Base-by-base conservation (phyloP, 176 grass and related monocot genomes). In the Olyra latifolia region DNA sequence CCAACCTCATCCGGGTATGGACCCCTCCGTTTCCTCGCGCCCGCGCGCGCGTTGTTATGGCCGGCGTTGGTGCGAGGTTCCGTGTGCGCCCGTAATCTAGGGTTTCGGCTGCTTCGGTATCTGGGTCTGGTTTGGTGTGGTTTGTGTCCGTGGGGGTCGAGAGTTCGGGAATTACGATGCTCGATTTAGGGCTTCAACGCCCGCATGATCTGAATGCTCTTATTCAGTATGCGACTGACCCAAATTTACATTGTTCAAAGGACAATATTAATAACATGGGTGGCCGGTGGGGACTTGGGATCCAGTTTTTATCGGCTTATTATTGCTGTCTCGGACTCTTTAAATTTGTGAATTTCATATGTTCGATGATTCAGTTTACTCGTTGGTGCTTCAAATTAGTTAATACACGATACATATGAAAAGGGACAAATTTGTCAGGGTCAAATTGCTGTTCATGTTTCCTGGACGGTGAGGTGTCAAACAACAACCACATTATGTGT, bases 1-100 rank as follows among this genome's bases (percentile, higher is more conserved):
- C 88, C 81, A 92, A 83, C 23, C 88, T 98, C 70, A 93, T 98
- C 83, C 76, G 96, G 80, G 94, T 97, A 89, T 29, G 71, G 38
- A 62, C 84, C 30, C 39, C 7, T 28, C 43, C 57, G 3, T 42
- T 29, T 65, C 39, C 28, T 38, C 55, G 17, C 12, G 24, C 42
- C 5, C 42, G 8, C 47, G 32, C 1, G 10, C 11, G 40, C 12
- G 42, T n/a, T n/a, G n/a, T n/a, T 12, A 43, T 71, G 56, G 29
- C 44, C 48, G 19, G 59, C 66, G 14, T 70, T 82, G 15, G 19
- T 50, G 17, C 16, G 9, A 8, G n/a, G 13, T 69, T 69, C 29
- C 10, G 38, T 53, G 69, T 48, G n/a, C 72, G 46, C 43, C 20
- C 35, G 24, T 55, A 25, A 89, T 38, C 77, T 81, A 89, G 82